phyloP scores from a whole-genome alignment of 2,329 filamentous ascomycete genomes.

The Colletotrichum navitas region DNA sequence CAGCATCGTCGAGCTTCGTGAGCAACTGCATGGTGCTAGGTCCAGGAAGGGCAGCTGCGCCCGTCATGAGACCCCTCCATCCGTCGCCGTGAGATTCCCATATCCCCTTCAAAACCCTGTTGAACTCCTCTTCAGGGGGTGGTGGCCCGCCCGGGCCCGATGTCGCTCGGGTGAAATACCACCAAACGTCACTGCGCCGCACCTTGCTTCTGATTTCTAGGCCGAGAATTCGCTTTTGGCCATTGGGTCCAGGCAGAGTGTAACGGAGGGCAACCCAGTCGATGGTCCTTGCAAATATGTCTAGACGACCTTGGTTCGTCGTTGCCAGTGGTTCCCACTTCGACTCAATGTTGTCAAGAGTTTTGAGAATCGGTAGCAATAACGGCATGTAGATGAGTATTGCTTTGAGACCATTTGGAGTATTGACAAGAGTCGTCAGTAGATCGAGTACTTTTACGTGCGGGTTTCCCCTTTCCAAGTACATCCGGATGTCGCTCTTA shows the following conservation, averaged over 20 bases:
- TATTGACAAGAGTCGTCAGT: constrained; percentile 70
- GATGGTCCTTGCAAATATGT: constrained; percentile 65
- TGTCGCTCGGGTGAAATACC: constrained; percentile 60
- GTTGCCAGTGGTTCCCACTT: constrained; percentile 60
- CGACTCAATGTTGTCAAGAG: constrained; percentile 70
- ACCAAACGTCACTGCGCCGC: constrained; percentile 63
- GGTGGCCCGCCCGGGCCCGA: constrained; percentile 46
- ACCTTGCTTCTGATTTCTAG: constrained; percentile 66
- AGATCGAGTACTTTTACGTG: constrained; percentile 73
- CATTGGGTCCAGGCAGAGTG: constrained; percentile 50
- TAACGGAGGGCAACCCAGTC: constrained; percentile 72
- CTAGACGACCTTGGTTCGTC: constrained; percentile 61
- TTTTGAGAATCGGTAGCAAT: constrained; percentile 74
- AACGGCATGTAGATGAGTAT: constrained; percentile 67
- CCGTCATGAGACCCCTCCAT: constrained; percentile 62
- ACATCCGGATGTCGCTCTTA: constrained; percentile 66
- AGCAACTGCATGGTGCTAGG: constrained; percentile 62
- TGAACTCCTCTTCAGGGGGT: constrained; percentile 51
- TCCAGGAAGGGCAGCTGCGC: constrained; percentile 59
- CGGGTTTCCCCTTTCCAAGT: constrained; percentile 73
- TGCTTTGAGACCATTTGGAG: constrained; percentile 63
- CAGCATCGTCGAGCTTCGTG: constrained; percentile 59
- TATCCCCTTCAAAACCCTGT: constrained; percentile 56
- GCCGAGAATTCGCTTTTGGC: constrained; percentile 54
- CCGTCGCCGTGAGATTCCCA: constrained; percentile 60